Percentiles rank a stretch among this genome's conserved stretches.
Conservation (phyloP, 164 flowering plant genomes). For the Houttuynia cordata region DNA sequence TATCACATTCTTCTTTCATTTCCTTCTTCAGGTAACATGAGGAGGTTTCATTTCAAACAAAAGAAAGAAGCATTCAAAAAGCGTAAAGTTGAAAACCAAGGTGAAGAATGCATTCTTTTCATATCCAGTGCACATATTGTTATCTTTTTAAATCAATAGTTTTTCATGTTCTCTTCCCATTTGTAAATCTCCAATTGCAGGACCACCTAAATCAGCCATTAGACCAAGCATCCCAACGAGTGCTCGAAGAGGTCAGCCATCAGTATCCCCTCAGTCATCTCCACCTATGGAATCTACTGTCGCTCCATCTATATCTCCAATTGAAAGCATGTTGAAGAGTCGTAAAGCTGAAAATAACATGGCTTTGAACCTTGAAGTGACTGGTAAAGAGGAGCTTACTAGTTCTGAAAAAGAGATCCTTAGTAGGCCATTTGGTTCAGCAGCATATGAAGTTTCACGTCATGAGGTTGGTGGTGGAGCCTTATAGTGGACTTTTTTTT, state of each 20-base stretch:
- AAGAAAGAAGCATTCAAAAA: constrained; percentile 73
- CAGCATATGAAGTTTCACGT: constrained; percentile 16
- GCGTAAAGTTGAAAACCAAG: constrained; percentile 60
- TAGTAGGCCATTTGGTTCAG: constrained; percentile 17
- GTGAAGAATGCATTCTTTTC: constrained; percentile 17
- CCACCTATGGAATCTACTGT: constrained; percentile 31
- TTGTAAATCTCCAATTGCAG: constrained; percentile 23
- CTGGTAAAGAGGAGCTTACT: constrained; percentile 25
- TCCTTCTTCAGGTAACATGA: constrained; percentile 36
- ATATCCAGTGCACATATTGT: background rate
- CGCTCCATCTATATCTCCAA: constrained; percentile 44
- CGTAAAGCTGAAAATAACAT: constrained; percentile 23
- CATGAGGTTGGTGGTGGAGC: constrained; percentile 21
- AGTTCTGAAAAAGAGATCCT: constrained; percentile 43
- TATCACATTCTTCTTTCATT: background rate
- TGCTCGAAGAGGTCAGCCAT: constrained; percentile 31
- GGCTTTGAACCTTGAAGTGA: constrained; percentile 11
- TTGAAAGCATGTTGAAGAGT: constrained; percentile 27
- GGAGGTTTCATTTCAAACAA: constrained; percentile 42
- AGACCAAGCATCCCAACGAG: constrained; percentile 38
- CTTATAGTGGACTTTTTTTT: no score
- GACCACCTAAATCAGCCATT: constrained; percentile 38
- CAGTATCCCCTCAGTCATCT: constrained; percentile 66
- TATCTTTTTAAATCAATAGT: background rate
- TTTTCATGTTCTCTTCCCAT: background rate